Conservation (phyloP, 257 asterid species). For the Fraxinus cuspidata region DNA sequence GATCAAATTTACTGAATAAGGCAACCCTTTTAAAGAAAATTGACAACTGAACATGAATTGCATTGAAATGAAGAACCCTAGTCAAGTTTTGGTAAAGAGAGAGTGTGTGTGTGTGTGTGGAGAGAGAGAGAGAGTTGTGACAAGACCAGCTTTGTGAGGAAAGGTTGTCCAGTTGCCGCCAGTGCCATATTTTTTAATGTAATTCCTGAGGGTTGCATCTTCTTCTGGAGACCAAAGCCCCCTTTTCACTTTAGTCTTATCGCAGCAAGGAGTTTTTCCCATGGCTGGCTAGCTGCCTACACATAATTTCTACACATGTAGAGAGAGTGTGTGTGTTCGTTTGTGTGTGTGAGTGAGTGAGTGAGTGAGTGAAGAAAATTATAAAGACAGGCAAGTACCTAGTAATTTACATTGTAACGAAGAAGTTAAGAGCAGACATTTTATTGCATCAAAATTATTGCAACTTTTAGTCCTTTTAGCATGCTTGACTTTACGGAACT, state of each 20-base stretch:
- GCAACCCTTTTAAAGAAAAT: not conserved
- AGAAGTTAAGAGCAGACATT: no score
- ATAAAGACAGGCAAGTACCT: no score
- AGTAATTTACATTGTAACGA: not conserved
- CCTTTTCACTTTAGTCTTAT: constrained; percentile 55
- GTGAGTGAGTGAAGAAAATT: not conserved
- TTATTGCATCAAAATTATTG: not conserved
- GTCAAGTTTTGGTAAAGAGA: no score
- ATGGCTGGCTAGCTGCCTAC: constrained; percentile 17
- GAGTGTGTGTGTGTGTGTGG: no score
- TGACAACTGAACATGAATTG: not conserved
- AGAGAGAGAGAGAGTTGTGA: not conserved
- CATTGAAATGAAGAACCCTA: not conserved
- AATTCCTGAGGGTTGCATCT: constrained; percentile 54
- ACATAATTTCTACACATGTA: not conserved
- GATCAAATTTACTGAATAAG: not conserved
- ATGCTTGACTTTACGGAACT: constrained; percentile 22
- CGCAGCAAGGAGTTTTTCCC: constrained; percentile 67
- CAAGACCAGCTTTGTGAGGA: constrained; percentile 56
- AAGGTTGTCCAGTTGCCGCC: constrained; percentile 52
- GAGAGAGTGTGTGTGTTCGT: not conserved
- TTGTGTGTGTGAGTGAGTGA: not conserved
- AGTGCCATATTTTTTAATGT: constrained; percentile 48
- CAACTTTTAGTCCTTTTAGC: constrained; percentile 10
- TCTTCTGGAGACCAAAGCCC: constrained; percentile 68